Base-by-base conservation (phyloP, 331 rosid species). In the Quercus lobata region DNA sequence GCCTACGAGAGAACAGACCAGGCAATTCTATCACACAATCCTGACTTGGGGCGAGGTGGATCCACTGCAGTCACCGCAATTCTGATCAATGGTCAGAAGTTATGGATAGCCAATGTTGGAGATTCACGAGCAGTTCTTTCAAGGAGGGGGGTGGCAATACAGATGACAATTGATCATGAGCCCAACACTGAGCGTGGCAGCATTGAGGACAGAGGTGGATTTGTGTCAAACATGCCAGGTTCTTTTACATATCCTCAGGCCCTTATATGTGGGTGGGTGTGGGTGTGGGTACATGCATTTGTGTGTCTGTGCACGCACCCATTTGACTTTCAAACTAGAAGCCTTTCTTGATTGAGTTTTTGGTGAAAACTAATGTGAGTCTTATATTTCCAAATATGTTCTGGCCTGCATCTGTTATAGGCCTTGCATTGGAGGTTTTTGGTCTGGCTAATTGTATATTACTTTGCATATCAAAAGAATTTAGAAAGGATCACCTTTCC, bases 191-290 rank as follows among this genome's bases (percentile, higher is more conserved):
- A 93, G 80, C 88, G 97, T 55, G 83, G 88, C 73, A 83, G 89
- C 78, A 93, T 93, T 10, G 98, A 91, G 88, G 77, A 88, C 83
- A 92, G 82, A 84, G 98, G 98, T 0, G 97, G 98, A 78, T 93
- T 93, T 76, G 97, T 93, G 85, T 93, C 98, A 55, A 93, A 93
- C 87, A 83, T 93, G 89, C 97, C 98, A 93, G 98, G 98, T 93
- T 84, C 58, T 71, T 79, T 69, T n/a, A 76, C 65, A 73, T 78
- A 81, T 82, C 69, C 80, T 27, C 73, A 75, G 34, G 18, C 71
- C 57, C 82, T 16, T 63, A 24, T 54, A 29, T 9, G 10, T 25
- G 7, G 0, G 24, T 66, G 44, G 44, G 71, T 11, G 46, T 11
- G 22, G 44, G 25, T 18, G 46, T 32, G 46, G 49, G 22, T 29